Evolutionary conservation across 208 protist species (phyloP), one percentile per base, ranked within the genome.

Genomic region (Kentomonas sorsogonicus): DNA sequence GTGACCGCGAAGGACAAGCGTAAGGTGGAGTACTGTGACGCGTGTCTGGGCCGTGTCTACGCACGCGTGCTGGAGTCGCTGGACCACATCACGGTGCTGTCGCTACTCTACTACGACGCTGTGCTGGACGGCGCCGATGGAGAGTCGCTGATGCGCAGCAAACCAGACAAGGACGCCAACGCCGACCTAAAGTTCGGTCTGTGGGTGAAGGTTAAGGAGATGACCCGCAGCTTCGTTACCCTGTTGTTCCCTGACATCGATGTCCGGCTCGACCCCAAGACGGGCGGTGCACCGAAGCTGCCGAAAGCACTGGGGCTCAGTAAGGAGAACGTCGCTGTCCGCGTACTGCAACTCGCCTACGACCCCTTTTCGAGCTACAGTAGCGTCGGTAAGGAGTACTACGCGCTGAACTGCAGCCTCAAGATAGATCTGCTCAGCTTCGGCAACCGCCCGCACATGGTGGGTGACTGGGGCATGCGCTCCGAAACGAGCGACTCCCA

Each of bases 121-220:
- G 58, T 91, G 4, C 54, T 96, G 13, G 80, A 92, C 20, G 77
- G 64, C 45, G 82, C 50, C 44, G 91, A 93, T 34, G 80, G 74
- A 36, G 91, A 96, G 56, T 89, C 79, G 31, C 63, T 93, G 5
- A 83, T 79, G 59, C 70, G 77, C 22, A 64, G 41, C 16, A 51
- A 79, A n/a, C 77, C 77, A 13, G 43, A 67, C 27, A 27, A 51
- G 18, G 71, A 79, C 53, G 74, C 80, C 4, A 72, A 79, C 53
- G 74, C 80, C 4, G 76, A 90, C 7, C 57, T 93, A 27, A 95
- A 92, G 63, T 96, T 83, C 38, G 91, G 91, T 20, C 69, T 94
- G 53, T 96, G 91, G 88, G 83, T 93, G 15, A 95, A 93, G 57
- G 79, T 89, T 33, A 83, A 87, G 63, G 83, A 93, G 53, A 73